Percentiles rank a stretch among this genome's conserved stretches.
Evolutionary conservation across 1,284 basidiomycete species (phyloP).

Genomic region (Leccinum pseudoinsigne): DNA sequence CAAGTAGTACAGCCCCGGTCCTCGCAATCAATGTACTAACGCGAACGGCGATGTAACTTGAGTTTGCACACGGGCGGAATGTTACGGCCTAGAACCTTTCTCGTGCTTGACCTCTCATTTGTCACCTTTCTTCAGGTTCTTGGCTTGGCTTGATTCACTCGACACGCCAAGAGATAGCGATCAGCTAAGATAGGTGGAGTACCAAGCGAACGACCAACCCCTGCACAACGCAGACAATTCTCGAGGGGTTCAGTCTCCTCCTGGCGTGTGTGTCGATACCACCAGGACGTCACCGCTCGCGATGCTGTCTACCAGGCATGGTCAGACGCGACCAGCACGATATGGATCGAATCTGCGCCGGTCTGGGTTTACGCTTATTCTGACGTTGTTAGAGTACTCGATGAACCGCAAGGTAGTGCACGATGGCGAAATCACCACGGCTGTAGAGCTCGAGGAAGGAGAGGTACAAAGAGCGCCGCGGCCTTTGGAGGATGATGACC

Average conservation of each 20-base stretch:
- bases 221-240: too few relatives aligned
- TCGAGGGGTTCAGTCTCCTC: too few relatives aligned
- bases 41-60: not conserved
- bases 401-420: constrained; percentile 56
- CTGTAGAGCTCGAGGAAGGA: constrained; percentile 20
- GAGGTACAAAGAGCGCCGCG: not conserved
- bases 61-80: too few relatives aligned
- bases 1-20: not conserved
- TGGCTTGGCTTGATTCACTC: too few relatives aligned
- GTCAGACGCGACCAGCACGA: constrained; percentile 61
- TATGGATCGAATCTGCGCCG: constrained; percentile 74
- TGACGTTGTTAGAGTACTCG: constrained; percentile 63
- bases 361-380: constrained; percentile 57
- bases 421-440: constrained; percentile 32
- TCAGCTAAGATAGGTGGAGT: too few relatives aligned
- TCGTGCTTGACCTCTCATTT: too few relatives aligned
- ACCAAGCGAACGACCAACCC: too few relatives aligned
- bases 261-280: too few relatives aligned
- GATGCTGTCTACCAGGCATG: constrained; percentile 66
- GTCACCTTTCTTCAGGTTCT: too few relatives aligned
- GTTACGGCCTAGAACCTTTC: too few relatives aligned
- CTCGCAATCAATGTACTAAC: not conserved
- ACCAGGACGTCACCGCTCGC: constrained; percentile 48
- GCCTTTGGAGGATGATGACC: constrained; percentile 1
- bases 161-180: too few relatives aligned